A percentile compares a stretch with the other conserved stretches of the same genome.
These are phyloP conservation scores for Gynochthodes officinalis DNA, from an alignment of 257 asterid species.

Conservation along the genomic window DNA sequence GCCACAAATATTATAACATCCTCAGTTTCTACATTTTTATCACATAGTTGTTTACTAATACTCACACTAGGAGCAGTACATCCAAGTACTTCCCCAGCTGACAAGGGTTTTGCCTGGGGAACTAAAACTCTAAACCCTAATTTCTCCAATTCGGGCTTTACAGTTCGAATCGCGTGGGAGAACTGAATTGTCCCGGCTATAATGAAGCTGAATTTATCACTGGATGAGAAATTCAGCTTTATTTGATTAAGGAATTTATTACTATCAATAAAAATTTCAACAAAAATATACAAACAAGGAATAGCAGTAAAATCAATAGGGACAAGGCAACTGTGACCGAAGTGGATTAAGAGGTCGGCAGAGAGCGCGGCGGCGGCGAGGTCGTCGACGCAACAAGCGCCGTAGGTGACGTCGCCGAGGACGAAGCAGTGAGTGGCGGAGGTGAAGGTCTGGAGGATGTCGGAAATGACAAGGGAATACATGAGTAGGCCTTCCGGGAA, in stretches of 20 bases:
- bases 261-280: constrained; percentile 67
- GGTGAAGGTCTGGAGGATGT: constrained; percentile 80
- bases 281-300: constrained; percentile 81
- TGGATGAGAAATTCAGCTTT: constrained; percentile 48
- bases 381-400: constrained; percentile 95
- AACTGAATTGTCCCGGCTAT: constrained; percentile 95
- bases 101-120: constrained; percentile 90
- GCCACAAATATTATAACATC: constrained; percentile 75
- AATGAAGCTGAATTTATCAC: constrained; percentile 41
- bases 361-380: constrained; percentile 88
- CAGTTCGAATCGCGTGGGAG: constrained; percentile 75
- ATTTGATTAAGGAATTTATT: constrained; percentile 54
- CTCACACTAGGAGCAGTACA: constrained; percentile 88
- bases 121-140: constrained; percentile 76
- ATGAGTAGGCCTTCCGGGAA: constrained; percentile 90
- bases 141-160: constrained; percentile 73
- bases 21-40: not conserved
- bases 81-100: constrained; percentile 95
- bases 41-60: not conserved
- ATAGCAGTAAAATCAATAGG: constrained; percentile 73
- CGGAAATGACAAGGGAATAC: constrained; percentile 83
- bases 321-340: constrained; percentile 92
- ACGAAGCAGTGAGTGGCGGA: constrained; percentile 66
- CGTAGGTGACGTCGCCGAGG: constrained; percentile 96
- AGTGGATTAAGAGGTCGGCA: constrained; percentile 81